Conservation (phyloP, 768 basidiomycete species). For the Auricularia sp. region DNA sequence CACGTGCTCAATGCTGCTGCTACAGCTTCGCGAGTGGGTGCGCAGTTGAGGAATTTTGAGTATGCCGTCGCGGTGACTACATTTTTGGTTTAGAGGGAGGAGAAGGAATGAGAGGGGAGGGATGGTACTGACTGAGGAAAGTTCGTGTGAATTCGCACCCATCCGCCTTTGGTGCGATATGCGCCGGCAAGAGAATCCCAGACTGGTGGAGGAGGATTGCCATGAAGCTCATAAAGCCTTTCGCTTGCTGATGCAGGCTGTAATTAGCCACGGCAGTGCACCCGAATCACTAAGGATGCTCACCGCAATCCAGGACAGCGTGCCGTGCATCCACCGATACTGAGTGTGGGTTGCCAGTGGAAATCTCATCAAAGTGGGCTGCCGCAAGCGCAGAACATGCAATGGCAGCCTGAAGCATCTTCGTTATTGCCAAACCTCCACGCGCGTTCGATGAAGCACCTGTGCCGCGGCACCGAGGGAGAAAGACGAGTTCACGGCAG, state of each 20-base stretch:
- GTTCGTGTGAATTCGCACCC: constrained; percentile 51
- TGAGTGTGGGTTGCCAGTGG: constrained; percentile 36
- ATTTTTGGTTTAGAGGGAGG: background rate
- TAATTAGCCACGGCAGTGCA: no score
- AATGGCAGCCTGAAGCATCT: constrained; percentile 29
- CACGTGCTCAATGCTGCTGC: constrained; percentile 29
- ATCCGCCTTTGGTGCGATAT: constrained; percentile 40
- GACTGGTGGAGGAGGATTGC: constrained; percentile 19
- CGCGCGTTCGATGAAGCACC: constrained; percentile 18
- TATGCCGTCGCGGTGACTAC: constrained; percentile 43
- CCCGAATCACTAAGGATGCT: constrained; percentile 12
- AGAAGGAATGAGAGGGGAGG: constrained; percentile 2
- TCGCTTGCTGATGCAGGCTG: constrained; percentile 33
- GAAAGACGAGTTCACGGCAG: constrained; percentile 44
- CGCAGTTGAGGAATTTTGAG: constrained; percentile 36
- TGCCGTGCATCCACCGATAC: constrained; percentile 48
- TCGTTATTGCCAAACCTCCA: background rate
- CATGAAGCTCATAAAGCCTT: constrained; percentile 39
- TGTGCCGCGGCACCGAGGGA: constrained; percentile 44
- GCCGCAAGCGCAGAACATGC: constrained; percentile 45
- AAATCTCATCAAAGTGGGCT: constrained; percentile 37
- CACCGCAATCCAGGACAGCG: constrained; percentile 46
- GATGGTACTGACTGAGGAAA: constrained; percentile 43
- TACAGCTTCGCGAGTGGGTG: constrained; percentile 28
- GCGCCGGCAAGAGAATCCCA: constrained; percentile 46